Evolutionary conservation across 495 filamentous ascomycete genomes (phyloP).

Genomic region (Elasticomyces elasticus): DNA sequence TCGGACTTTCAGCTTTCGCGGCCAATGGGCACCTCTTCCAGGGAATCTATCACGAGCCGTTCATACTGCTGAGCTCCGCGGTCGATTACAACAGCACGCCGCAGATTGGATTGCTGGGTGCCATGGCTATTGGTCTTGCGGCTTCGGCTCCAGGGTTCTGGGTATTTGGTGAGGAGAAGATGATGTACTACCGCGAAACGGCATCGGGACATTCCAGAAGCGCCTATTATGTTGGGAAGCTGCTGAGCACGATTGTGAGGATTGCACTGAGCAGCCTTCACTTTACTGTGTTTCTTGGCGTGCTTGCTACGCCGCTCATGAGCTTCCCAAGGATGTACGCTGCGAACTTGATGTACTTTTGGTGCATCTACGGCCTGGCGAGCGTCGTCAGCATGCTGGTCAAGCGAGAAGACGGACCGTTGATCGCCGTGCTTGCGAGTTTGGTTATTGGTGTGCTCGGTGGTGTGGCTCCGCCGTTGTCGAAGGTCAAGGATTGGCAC

Average conservation of each 20-base stretch:
- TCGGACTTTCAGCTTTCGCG: constrained; percentile 42
- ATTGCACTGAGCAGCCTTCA: constrained; percentile 45
- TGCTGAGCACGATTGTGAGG: constrained; percentile 37
- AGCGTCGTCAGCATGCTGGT: constrained; percentile 34
- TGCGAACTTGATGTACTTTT: constrained; percentile 46
- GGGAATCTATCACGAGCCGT: constrained; percentile 41
- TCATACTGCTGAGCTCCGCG: constrained; percentile 41
- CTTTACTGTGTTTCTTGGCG: constrained; percentile 43
- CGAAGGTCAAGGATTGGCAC: constrained; percentile 41
- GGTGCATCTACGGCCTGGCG: constrained; percentile 49
- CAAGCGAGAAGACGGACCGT: constrained; percentile 24
- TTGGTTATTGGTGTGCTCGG: constrained; percentile 24
- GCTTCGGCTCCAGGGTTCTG: constrained; percentile 44
- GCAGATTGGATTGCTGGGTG: constrained; percentile 40
- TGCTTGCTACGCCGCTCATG: constrained; percentile 43
- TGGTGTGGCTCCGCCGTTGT: constrained; percentile 42
- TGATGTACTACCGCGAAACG: constrained; percentile 43
- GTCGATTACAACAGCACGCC: constrained; percentile 40
- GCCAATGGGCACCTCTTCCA: constrained; percentile 43
- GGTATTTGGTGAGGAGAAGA: constrained; percentile 48
- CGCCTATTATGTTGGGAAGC: constrained; percentile 51
- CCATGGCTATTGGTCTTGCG: constrained; percentile 46
- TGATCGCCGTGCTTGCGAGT: constrained; percentile 21
- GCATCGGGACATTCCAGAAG: constrained; percentile 44
- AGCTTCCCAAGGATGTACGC: constrained; percentile 35